Base-by-base conservation (phyloP, 257 asterid species). In the Solanum medicagineum region DNA sequence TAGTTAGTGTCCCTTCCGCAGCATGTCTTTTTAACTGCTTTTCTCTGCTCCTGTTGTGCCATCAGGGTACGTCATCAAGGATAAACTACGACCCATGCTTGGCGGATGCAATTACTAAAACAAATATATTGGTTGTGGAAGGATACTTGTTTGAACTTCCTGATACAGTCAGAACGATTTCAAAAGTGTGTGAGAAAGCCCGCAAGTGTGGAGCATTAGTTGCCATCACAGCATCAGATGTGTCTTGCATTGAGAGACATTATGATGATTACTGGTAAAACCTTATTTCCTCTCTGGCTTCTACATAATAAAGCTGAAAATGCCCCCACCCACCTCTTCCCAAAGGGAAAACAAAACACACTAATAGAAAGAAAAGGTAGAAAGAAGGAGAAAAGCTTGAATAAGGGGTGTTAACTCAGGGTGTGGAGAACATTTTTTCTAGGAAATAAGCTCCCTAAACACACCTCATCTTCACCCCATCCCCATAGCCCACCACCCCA, bases 81-180 rank as follows among this genome's bases (percentile, higher is more conserved):
- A 90, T 96, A 84, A 87, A 89, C 87, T 94, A 92, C 44, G 94
- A 94, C 87, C 85, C 93, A 29, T 92, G 91, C 91, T 89, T 97
- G 95, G 97, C 97, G 81, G 89, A 89, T 86, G 89, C 89, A 90
- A 90, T 95, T 77, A 85, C 94, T 59, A 93, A 93, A 93, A 91
- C 99, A 84, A 94, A 95, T 73, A 91, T 97, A 90, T 87, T 97
- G 82, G 90, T 94, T 44, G 94, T 97, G 68, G 99, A 97, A 90
- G 99, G 99, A 83, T 97, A 97, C 89, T 89, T 97, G 85, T 95
- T 97, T 88, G 99, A 97, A 90, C 91, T 97, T 87, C 97, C 97
- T 19, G 97, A 95, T 90, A 97, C 98, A 59, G 94, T 96, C 83
- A 91, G 88, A 91, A 92, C 98, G 60, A 96, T 96, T 85, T 89